A percentile compares a stretch with the other conserved stretches of the same genome.
Conservation (phyloP, 2,329 filamentous ascomycete species). For the Juglanconis oblonga region DNA sequence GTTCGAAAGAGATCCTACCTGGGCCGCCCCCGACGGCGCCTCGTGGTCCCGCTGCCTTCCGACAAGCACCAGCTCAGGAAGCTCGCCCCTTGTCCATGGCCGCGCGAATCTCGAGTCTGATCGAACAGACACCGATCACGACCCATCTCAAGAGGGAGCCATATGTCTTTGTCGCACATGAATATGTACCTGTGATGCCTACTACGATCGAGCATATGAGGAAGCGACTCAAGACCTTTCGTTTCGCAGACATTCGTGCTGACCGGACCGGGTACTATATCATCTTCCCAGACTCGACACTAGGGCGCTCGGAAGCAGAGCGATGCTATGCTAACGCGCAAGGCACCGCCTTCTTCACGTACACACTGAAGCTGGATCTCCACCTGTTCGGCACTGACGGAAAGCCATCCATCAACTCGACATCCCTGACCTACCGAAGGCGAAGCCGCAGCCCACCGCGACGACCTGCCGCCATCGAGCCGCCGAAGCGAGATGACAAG, state of each 20-base stretch:
- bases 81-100: constrained; percentile 20
- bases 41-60: constrained; percentile 70
- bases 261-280: constrained; percentile 90
- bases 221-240: constrained; percentile 80
- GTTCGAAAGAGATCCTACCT: constrained; percentile 44
- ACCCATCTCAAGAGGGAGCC: constrained; percentile 73
- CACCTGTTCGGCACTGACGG: constrained; percentile 40
- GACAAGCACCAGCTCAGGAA: constrained; percentile 29
- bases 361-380: constrained; percentile 85
- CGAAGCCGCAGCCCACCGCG: constrained; percentile 36
- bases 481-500: constrained; percentile 61
- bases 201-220: constrained; percentile 88
- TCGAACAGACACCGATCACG: constrained; percentile 41
- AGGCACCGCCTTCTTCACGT: constrained; percentile 84
- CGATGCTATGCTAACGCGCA: constrained; percentile 77
- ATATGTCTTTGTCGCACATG: constrained; percentile 86
- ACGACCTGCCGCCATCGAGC: constrained; percentile 34
- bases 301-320: constrained; percentile 76
- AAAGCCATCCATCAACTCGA: constrained; percentile 28
- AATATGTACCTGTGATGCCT: constrained; percentile 80
- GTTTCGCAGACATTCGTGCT: constrained; percentile 76
- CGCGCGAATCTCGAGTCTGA: constrained; percentile 13
- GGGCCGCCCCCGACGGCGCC: constrained; percentile 81
- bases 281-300: constrained; percentile 75
- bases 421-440: constrained; percentile 25